These are phyloP conservation scores for Ramularia endophylla DNA, from an alignment of 2,329 filamentous ascomycete species.

Conservation along the genomic window DNA sequence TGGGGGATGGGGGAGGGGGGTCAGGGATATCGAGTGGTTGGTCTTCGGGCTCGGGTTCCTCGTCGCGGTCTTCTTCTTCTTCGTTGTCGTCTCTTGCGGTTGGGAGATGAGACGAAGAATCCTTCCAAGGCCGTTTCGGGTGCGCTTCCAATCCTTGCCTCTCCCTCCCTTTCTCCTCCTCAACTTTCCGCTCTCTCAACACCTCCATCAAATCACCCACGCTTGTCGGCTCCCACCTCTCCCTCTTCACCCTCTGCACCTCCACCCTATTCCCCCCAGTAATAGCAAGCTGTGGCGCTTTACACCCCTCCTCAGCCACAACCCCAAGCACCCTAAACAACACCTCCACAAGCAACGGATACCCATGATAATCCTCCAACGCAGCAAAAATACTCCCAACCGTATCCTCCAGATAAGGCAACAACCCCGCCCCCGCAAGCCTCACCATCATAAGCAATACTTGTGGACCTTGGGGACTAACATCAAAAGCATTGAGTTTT, in stretches of 20 bases:
- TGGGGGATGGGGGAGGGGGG: slow-evolving; percentile 57
- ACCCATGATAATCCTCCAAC: slow-evolving; percentile 92
- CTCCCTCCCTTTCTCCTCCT: slow-evolving; percentile 18
- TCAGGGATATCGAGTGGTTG: slow-evolving; percentile 24
- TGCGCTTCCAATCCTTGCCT: slow-evolving; percentile 28
- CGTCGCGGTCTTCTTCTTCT: slow-evolving; percentile 29
- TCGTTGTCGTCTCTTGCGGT: slow-evolving; percentile 19
- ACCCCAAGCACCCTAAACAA: slow-evolving; percentile 78
- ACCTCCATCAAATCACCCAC: slow-evolving; percentile 40
- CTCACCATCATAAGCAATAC: slow-evolving; percentile 93
- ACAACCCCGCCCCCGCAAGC: slow-evolving; percentile 70
- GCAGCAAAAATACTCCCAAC: slow-evolving; percentile 87
- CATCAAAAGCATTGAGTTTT: slow-evolving; percentile 84
- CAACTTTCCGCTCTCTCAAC: slow-evolving; percentile 12
- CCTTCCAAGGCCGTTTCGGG: slow-evolving; percentile 27
- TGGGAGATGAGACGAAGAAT: too few relatives aligned
- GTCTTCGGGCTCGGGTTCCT: slow-evolving; percentile 23
- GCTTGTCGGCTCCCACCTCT: slow-evolving; percentile 26
- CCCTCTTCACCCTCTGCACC: slow-evolving; percentile 2
- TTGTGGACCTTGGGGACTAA: slow-evolving; percentile 84
- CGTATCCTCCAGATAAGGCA: slow-evolving; percentile 88
- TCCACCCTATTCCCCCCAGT: slow-evolving; percentile 28
- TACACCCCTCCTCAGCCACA: slow-evolving; percentile 75
- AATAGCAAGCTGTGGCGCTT: slow-evolving; percentile 43
- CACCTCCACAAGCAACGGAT: slow-evolving; percentile 75